A percentile compares a stretch with the other conserved stretches of the same genome.
phyloP scores from a whole-genome alignment of 495 filamentous ascomycete species.

The Aspergillus biplanus region DNA sequence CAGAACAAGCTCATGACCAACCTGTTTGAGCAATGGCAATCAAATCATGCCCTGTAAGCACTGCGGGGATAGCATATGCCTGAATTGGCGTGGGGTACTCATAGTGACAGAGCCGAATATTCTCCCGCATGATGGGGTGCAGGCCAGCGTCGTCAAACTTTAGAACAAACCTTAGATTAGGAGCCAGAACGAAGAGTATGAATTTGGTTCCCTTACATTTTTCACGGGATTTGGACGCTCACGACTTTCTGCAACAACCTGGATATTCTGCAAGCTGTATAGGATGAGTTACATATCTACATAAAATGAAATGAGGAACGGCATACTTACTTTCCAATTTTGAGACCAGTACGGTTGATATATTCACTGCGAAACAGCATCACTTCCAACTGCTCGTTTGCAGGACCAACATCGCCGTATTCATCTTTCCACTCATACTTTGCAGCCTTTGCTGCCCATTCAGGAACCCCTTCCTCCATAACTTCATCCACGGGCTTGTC shows the following conservation, averaged over 20 bases:
- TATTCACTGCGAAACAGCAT: slow-evolving; percentile 67
- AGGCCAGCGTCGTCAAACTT: slow-evolving; percentile 78
- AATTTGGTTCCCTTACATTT: slow-evolving; percentile 34
- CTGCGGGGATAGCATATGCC: slow-evolving; percentile 76
- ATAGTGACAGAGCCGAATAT: slow-evolving; percentile 71
- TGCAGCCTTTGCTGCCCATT: slow-evolving; percentile 60
- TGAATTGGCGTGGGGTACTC: slow-evolving; percentile 82
- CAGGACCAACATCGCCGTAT: slow-evolving; percentile 81
- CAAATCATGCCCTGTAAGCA: slow-evolving; percentile 72
- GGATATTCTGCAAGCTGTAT: slow-evolving; percentile 37
- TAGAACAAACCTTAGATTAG: slow-evolving; percentile 10
- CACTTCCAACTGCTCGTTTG: slow-evolving; percentile 65
- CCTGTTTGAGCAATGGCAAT: slow-evolving; percentile 92
- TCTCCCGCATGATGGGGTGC: slow-evolving; percentile 80
- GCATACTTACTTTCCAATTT: slow-evolving; percentile 42
- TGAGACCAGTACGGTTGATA: slow-evolving; percentile 45
- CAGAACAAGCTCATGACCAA: slow-evolving; percentile 43
- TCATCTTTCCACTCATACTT: slow-evolving; percentile 88
- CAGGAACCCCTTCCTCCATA: slow-evolving; percentile 20
- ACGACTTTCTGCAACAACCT: slow-evolving; percentile 38
- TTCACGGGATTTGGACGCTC: slow-evolving; percentile 34
- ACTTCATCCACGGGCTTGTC: slow-evolving; percentile 28
- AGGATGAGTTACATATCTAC: slow-evolving; percentile 1
- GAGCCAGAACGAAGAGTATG: slow-evolving; percentile 35
- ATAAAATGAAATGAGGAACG: background rate